Evolutionary conservation across 768 basidiomycete species (phyloP), one percentile per base, ranked within the genome.

Genomic region (Pilatotrama ljubarskyi): DNA sequence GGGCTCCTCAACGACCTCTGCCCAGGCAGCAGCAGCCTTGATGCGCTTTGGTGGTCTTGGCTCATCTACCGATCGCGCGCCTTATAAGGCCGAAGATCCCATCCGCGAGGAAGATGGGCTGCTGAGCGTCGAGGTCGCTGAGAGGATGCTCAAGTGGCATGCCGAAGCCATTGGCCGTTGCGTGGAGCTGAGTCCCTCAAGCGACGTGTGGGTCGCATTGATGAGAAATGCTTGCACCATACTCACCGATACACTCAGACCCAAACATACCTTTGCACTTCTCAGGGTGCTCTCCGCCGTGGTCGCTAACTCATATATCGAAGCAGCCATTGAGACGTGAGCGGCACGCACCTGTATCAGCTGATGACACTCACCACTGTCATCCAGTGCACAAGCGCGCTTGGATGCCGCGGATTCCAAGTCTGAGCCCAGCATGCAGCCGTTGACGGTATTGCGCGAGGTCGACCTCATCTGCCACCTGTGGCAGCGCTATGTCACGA

Each of bases 71-170:
- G 64, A 64, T 4, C 47, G 57, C 5, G 49, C 53, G 0, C 63
- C 66, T 14, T 60, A 66, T 24, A 64, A 68, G 46, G 41, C 82
- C 58, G 94, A 94, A 65, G 93, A 94, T 53, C 85, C 85, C 17
- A 67, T 86, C 6, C 81, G 80, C 40, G 90, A 93, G 53, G 88
- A 90, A 62, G 96, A 98, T 68, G 96, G 96, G 11, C 66, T 85
- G 32, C 75, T 98, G 36, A 87, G 77, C 46, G 75, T 97, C 2
- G 84, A 86, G 40, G 76, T 85, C 10, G 91, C 94, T 1, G 94
- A 96, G 77, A 88, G 82, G 66, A 95, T 98, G 87, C 76, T 98
- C 15, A 92, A 87, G 72, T 98, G 96, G 95, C 97, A 99, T 73
- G 96, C 97, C 2, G 97, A 99, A 71, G 93, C 95, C 5, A 87